Evolutionary conservation across 1,284 basidiomycete genomes (phyloP).

Genomic region (Rhodotorula sp.): DNA sequence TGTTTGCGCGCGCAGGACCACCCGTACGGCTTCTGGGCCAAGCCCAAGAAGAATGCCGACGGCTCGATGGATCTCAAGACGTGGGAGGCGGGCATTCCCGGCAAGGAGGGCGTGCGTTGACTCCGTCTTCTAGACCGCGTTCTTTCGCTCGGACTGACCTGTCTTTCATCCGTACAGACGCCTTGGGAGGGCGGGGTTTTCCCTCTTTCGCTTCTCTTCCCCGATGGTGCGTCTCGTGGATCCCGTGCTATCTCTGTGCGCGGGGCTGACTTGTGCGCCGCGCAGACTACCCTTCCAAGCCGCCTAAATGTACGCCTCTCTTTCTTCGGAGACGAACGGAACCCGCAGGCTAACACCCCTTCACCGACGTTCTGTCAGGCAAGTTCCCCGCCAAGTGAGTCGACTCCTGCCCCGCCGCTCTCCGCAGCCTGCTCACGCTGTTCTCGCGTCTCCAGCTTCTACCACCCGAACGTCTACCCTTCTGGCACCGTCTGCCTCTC

Average conservation of each 20-base stretch:
- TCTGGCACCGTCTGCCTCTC: constrained; percentile 97
- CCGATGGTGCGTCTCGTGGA: constrained; percentile 69
- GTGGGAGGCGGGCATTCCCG: constrained; percentile 82
- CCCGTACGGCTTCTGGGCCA: constrained; percentile 40
- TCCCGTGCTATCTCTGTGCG: constrained; percentile 7
- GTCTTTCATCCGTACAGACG: constrained; percentile 62
- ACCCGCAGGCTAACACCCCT: neutral
- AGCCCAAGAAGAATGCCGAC: constrained; percentile 56
- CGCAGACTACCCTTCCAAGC: constrained; percentile 89
- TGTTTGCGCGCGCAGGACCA: neutral
- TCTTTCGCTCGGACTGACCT: neutral
- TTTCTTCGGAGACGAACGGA: neutral
- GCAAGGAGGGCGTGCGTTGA: constrained; percentile 48
- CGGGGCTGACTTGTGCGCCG: neutral
- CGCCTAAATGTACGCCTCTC: constrained; percentile 71
- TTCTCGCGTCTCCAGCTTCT: neutral
- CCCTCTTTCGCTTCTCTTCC: constrained; percentile 90
- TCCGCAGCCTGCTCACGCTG: neutral
- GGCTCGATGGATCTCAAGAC: constrained; percentile 94
- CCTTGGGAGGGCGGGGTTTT: constrained; percentile 95
- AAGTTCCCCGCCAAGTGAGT: constrained; percentile 96
- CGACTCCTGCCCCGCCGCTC: constrained; percentile 55
- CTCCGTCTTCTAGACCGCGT: neutral
- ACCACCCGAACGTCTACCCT: constrained; percentile 62
- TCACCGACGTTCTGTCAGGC: constrained; percentile 58